Percentiles rank a stretch among this genome's conserved stretches.
Conservation (phyloP, 2,329 filamentous ascomycete species). For the Esteya vermicola region DNA sequence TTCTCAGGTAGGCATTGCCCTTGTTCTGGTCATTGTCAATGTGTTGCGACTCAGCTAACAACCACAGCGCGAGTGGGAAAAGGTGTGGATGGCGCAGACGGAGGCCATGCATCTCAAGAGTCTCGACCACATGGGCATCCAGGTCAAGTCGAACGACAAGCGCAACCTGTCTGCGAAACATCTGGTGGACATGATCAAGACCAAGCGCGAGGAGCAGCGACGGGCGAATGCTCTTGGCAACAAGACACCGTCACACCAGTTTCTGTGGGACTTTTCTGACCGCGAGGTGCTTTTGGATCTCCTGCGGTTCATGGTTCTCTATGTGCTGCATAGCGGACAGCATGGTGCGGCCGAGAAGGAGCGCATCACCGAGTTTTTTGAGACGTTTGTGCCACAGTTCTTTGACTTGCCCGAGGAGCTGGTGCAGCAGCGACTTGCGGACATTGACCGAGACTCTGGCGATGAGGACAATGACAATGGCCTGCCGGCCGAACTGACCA, state of each 20-base stretch:
- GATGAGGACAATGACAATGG: conserved; percentile 68
- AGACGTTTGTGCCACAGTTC: conserved; percentile 61
- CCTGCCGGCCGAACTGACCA: conserved; percentile 55
- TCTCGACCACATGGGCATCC: conserved; percentile 89
- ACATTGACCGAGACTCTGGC: conserved; percentile 54
- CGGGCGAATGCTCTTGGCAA: conserved; percentile 45
- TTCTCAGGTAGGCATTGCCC: too few species aligned
- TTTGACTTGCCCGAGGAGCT: conserved; percentile 61
- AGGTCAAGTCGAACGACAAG: conserved; percentile 81
- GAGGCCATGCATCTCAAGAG: conserved; percentile 92
- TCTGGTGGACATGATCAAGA: conserved; percentile 79
- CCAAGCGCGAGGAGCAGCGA: conserved; percentile 81
- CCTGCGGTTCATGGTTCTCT: conserved; percentile 48
- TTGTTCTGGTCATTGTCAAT: too few species aligned
- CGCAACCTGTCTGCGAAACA: conserved; percentile 82
- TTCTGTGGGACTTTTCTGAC: conserved; percentile 60
- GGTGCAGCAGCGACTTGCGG: conserved; percentile 51
- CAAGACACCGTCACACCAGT: conserved; percentile 55
- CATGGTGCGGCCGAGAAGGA: conserved; percentile 61
- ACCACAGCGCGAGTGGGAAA: conserved; percentile 92
- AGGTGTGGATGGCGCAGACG: conserved; percentile 94
- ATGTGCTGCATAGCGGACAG: conserved; percentile 52
- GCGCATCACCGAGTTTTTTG: conserved; percentile 60
- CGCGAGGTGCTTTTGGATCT: conserved; percentile 51
- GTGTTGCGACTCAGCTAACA: too few species aligned